Conservation (phyloP, 2,329 filamentous ascomycete genomes). For the Teratosphaeria pseudoeucalypti region DNA sequence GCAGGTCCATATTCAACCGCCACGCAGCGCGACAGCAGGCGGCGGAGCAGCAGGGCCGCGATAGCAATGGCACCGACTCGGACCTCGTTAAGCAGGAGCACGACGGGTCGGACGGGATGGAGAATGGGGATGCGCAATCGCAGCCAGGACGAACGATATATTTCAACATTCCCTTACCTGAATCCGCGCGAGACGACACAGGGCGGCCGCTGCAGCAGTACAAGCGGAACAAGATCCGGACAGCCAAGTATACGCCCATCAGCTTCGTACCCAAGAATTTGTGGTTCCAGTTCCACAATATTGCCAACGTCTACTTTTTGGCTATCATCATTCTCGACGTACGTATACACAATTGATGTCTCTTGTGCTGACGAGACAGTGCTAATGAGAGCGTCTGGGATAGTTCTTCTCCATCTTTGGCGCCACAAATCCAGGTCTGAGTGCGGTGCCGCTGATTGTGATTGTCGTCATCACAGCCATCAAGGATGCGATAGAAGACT, state of each 20-base stretch:
- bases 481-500: slow-evolving; percentile 95
- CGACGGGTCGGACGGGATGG: slow-evolving; percentile 21
- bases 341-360: slow-evolving; percentile 37
- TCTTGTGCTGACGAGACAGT: slow-evolving; percentile 6
- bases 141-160: slow-evolving; percentile 53
- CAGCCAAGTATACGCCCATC: slow-evolving; percentile 90
- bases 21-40: slow-evolving; percentile 19
- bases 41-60: slow-evolving; percentile 22
- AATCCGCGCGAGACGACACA: slow-evolving; percentile 66
- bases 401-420: slow-evolving; percentile 97
- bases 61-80: slow-evolving; percentile 18
- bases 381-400: slow-evolving; percentile 1
- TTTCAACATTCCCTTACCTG: slow-evolving; percentile 76
- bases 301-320: slow-evolving; percentile 96
- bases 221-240: slow-evolving; percentile 91
- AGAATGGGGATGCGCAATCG: slow-evolving; percentile 28
- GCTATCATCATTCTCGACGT: slow-evolving; percentile 92
- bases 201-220: slow-evolving; percentile 62
- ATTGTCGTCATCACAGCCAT: slow-evolving; percentile 81
- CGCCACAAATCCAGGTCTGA: slow-evolving; percentile 77
- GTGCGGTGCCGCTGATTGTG: slow-evolving; percentile 83
- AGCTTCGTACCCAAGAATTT: slow-evolving; percentile 95
- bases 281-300: slow-evolving; percentile 96
- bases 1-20: slow-evolving; percentile 70
- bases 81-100: slow-evolving; percentile 11